A percentile compares a stretch with the other conserved stretches of the same genome.
Conservation (phyloP, 352 stramenopile genomes). For the Phytophthora podocarpi region DNA sequence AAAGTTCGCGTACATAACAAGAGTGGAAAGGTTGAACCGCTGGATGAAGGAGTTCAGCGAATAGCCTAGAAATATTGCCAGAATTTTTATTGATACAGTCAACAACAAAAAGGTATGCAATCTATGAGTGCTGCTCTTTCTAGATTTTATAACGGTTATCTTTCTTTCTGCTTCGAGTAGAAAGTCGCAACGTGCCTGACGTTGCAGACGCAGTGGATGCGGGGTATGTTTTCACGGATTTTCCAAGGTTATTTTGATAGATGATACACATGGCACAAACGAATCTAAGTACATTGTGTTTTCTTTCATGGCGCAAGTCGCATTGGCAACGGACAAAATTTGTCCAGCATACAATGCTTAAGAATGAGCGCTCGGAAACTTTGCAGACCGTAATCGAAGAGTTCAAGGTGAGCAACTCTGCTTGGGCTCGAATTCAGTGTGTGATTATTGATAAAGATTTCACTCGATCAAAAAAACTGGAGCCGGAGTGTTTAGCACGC, state of each 20-base stretch:
- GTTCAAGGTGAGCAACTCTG: conserved; percentile 6
- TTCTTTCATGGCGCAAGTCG: too few species aligned
- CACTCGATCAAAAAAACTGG: too few species aligned
- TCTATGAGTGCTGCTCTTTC: too few species aligned
- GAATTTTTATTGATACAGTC: too few species aligned
- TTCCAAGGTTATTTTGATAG: conserved; percentile 1
- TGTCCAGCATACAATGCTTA: not conserved
- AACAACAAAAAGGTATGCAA: too few species aligned
- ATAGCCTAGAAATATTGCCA: too few species aligned
- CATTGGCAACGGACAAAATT: conserved; percentile 9
- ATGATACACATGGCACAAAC: conserved; percentile 3
- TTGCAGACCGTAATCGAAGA: not conserved
- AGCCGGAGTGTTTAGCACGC: too few species aligned
- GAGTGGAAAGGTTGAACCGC: not conserved
- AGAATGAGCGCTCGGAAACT: not conserved
- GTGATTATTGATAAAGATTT: conserved; percentile 36
- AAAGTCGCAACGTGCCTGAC: not conserved
- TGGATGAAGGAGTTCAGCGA: conserved; percentile 4
- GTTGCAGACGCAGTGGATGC: not conserved
- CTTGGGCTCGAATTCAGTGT: conserved; percentile 10
- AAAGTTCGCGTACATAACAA: not conserved
- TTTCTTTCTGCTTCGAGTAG: too few species aligned
- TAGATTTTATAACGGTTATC: too few species aligned
- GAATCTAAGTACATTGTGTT: not conserved
- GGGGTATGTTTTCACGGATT: not conserved